Evolutionary conservation across 352 stramenopile genomes (phyloP), one percentile per base, ranked within the genome.

Genomic region (Bremia lactucae): DNA sequence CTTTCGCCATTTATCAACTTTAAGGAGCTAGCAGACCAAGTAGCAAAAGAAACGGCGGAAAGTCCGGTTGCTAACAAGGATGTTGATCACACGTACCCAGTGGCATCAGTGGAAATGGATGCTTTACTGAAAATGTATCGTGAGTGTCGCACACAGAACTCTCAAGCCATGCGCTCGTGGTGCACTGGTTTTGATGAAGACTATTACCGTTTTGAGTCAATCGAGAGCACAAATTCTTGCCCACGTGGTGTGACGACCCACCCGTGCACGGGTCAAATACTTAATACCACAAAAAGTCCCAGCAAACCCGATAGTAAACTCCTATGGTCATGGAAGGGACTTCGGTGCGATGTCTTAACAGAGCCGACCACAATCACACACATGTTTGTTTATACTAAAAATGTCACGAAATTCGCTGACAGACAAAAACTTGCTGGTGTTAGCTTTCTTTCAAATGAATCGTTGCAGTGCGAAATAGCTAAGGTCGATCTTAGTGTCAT

Each of bases 321-420:
- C 31, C 50, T 83, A 11, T 83, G 76, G 76, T 66, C 68, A 11
- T 88, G 76, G 76, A 43, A 83, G 46, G 71, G 76, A n/a, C 50
- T 88, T 46, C 68, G 62, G 34, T 88, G 72, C 45, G 62, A 85
- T 21, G 52, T 51, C 0, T 78, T 74, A 50, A 79, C 76, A 15
- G 64, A 83, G 20, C 76, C 72, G 24, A 84, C 76, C 13, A 81
- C 66, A 4, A 36, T 86, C 45, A 86, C 76, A 3, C 59, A 85
- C 59, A 72, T 88, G 76, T 86, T 69, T 20, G 40, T 22, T 15
- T 2, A 14, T 36, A 19, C n/a, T n/a, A n/a, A n/a, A n/a, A n/a
- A n/a, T n/a, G n/a, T n/a, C n/a, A n/a, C n/a, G n/a, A n/a, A n/a
- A n/a, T n/a, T n/a, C n/a, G n/a, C n/a, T n/a, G n/a, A n/a, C n/a